Evolutionary conservation across 306 rosid genomes (phyloP), one percentile per base, ranked within the genome.

Genomic region (Fagus crenata): DNA sequence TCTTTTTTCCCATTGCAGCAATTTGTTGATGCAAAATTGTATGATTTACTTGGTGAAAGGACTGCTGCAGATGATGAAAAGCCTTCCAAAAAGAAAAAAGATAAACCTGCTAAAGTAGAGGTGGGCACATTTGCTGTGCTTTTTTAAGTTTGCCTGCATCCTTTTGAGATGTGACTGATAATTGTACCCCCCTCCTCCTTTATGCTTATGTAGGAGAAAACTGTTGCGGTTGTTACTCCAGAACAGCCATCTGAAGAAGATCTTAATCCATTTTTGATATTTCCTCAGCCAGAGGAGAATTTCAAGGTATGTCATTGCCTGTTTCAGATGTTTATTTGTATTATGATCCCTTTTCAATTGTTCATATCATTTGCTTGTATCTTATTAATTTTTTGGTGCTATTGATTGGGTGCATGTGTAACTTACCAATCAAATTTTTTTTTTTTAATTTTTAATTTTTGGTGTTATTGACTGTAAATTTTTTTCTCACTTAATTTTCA

Each of bases 11-110:
- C 59, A 79, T 78, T 43, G 22, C 89, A 96, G 99, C 87, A 88
- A 86, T 83, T 83, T 17, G 72, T 87, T 49, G 97, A 96, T 87
- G 75, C 89, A 70, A 96, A 92, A 85, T 71, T 92, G 76, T 80
- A 67, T 75, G 97, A 87, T 70, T 84, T 96, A 36, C 97, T 96
- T 7, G 98, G 99, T 67, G 98, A 92, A 78, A 86, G 90, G 89
- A 96, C 97, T 31, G 94, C 90, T 67, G 96, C 91, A 28, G 98
- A 96, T 85, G 82, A 89, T 86, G 98, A 86, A 85, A 96, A 96
- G 73, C 90, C 89, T 64, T 53, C 88, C 53, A 96, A 71, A 82
- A 92, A 89, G 89, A 91, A 96, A 86, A 96, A 96, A 81, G 99
- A 91, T 78, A 96, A 96, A 82, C 90, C 93, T 78, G 82, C 96